A percentile compares a stretch with the other conserved stretches of the same genome.
These are phyloP conservation scores for Polyplosphaeria fusca DNA, from an alignment of 495 filamentous ascomycete genomes.

Conservation along the genomic window DNA sequence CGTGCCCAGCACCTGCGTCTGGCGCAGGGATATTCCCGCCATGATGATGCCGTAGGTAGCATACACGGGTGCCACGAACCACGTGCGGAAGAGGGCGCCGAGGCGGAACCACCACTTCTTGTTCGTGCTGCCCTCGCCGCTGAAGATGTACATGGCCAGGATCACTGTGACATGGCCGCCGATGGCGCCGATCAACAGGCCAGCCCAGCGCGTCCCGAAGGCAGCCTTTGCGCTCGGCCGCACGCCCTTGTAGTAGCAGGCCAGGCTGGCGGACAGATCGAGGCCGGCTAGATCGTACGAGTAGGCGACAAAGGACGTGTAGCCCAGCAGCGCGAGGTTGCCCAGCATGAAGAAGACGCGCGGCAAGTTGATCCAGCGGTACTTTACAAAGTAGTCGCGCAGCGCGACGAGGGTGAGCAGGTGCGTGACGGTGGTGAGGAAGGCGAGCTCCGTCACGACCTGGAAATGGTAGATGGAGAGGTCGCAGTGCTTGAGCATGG, in stretches of 20 bases:
- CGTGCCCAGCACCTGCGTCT: conserved; percentile 24
- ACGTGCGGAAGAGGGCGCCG: conserved; percentile 20
- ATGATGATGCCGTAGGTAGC: conserved; percentile 23
- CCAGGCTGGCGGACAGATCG: conserved; percentile 12
- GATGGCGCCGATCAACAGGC: conserved; percentile 23
- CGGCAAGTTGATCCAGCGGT: conserved; percentile 28
- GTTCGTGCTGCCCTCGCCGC: background rate
- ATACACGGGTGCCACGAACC: conserved; percentile 28
- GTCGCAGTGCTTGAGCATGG: conserved; percentile 27
- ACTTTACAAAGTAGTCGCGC: conserved; percentile 26
- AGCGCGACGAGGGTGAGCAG: conserved; percentile 23
- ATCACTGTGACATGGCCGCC: conserved; percentile 26
- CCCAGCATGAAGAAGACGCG: conserved; percentile 27
- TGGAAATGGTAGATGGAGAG: conserved; percentile 32
- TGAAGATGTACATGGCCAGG: conserved; percentile 29
- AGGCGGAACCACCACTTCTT: background rate
- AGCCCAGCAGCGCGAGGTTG: conserved; percentile 24
- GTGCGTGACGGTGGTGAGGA: conserved; percentile 30
- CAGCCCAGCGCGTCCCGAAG: conserved; percentile 26
- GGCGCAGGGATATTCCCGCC: conserved; percentile 2
- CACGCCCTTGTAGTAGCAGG: conserved; percentile 28
- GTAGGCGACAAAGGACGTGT: conserved; percentile 30
- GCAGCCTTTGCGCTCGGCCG: conserved; percentile 17
- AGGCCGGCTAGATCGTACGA: conserved; percentile 28
- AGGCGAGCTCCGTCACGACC: conserved; percentile 28